Percentiles rank a stretch among this genome's conserved stretches.
phyloP scores from a whole-genome alignment of 495 filamentous ascomycete genomes.

The Echria macrotheca region DNA sequence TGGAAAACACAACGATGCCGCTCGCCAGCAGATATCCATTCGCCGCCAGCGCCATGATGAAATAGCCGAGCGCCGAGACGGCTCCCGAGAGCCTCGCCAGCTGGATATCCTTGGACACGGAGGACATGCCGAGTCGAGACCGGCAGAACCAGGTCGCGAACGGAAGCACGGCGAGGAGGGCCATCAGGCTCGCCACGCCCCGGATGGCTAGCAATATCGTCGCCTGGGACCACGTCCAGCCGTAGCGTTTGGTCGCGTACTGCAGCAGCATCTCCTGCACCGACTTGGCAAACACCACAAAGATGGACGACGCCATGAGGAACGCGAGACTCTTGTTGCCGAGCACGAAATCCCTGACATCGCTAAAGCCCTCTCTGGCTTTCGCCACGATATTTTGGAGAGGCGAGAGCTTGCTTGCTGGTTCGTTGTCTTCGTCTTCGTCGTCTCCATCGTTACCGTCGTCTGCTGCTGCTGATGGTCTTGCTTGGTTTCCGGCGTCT shows the following conservation, averaged over 20 bases:
- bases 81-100: constrained; percentile 21
- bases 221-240: constrained; percentile 26
- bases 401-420: background rate
- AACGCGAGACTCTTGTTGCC: constrained; percentile 18
- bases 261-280: constrained; percentile 28
- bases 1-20: constrained; percentile 21
- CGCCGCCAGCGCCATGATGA: constrained; percentile 18
- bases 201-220: constrained; percentile 24
- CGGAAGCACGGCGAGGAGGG: constrained; percentile 23
- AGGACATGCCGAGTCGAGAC: constrained; percentile 16
- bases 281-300: constrained; percentile 21
- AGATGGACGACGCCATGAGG: constrained; percentile 22
- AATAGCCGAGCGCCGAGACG: constrained; percentile 10
- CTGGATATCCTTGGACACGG: constrained; percentile 23
- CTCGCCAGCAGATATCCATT: constrained; percentile 16
- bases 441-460: background rate
- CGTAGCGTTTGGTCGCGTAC: constrained; percentile 29
- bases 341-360: constrained; percentile 21
- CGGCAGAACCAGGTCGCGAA: constrained; percentile 18
- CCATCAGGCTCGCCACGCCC: constrained; percentile 20
- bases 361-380: constrained; percentile 10
- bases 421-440: constrained; percentile 3
- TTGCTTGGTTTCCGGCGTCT: background rate
- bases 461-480: too few relatives aligned
- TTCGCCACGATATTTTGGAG: constrained; percentile 9